Evolutionary conservation across 2,329 filamentous ascomycete genomes (phyloP), one percentile per base, ranked within the genome.

Genomic region (Coniochaeta sp.): DNA sequence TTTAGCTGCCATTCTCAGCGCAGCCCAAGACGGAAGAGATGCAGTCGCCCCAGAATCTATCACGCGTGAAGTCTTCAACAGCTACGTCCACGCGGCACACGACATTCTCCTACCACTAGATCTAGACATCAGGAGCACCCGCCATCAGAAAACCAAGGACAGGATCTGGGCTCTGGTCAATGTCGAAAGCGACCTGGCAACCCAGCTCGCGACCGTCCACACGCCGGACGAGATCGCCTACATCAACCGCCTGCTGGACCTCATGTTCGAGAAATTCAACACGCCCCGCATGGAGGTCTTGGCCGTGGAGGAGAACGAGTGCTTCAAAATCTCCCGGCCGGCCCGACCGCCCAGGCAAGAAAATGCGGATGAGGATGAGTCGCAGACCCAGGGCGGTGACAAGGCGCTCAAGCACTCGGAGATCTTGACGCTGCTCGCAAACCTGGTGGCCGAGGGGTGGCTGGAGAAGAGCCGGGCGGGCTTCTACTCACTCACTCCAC

Each of bases 181-280:
- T 75, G 91, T 89, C 1, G 88, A 89, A 10, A 91, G 89, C 62
- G 95, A 99, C 73, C 79, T 88, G 0, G 78, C 93, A 62, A 96
- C 91, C 0, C 93, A 97, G 69, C 81, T 97, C 42, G 91, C 93
- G 1, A 98, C 95, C 0, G 86, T 84, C 0, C 90, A 89, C 70
- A 83, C 81, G 8, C 78, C 91, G 0, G 92, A 96, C 65, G 93
- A 98, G 76, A 90, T 98, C 34, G 86, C 89, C 0, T 99, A 91
- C 71, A 84, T 98, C 59, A 95, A 96, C 74, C 82, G 95, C 9
- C 73, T 97, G 3, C 82, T 99, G 0, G 93, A 97, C 71, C 86
- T 84, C 66, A 96, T 99, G 84, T 99, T 98, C 70, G 91, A 96
- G 64, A 89, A 85, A 22, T 87, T 91, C 76, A 98, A 98, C 70